Evolutionary conservation across 805 yeast species (phyloP).

Genomic region (Ogataea trehaloabstinens): DNA sequence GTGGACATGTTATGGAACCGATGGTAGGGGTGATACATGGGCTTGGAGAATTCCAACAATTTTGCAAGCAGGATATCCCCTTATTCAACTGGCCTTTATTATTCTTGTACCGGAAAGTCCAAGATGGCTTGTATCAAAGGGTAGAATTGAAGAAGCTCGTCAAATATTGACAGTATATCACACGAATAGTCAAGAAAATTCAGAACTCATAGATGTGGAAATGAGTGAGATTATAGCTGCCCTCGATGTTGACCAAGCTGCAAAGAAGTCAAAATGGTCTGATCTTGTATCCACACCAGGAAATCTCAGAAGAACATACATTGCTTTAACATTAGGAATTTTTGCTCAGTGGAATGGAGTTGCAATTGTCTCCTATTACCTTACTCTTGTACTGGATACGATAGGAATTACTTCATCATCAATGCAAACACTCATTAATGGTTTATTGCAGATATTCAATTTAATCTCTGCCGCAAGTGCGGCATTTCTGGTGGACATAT

Average conservation of each 20-base stretch:
- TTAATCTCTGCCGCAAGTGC: constrained; percentile 32
- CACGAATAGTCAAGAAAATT: constrained; percentile 30
- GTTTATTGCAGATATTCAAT: constrained; percentile 46
- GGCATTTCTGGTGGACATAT: constrained; percentile 28
- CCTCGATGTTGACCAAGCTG: constrained; percentile 24
- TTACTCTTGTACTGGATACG: constrained; percentile 43
- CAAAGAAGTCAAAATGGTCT: constrained; percentile 27
- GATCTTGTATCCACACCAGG: constrained; percentile 37
- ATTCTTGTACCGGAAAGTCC: constrained; percentile 48
- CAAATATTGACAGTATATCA: constrained; percentile 36
- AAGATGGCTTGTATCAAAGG: constrained; percentile 48
- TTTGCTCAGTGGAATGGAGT: constrained; percentile 43
- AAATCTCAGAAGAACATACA: constrained; percentile 38
- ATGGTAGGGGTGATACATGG: constrained; percentile 49
- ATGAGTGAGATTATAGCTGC: constrained; percentile 37
- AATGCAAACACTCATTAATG: constrained; percentile 49
- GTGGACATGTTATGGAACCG: constrained; percentile 55
- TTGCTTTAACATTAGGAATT: constrained; percentile 30
- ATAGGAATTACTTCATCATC: constrained; percentile 50
- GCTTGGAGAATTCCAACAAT: no score
- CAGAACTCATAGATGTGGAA: constrained; percentile 34
- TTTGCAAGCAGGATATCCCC: no score
- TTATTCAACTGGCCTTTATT: constrained; percentile 32
- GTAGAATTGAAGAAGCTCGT: constrained; percentile 43
- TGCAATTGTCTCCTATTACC: constrained; percentile 45